phyloP scores from a whole-genome alignment of 1,284 basidiomycete species.

The Rhodotorula sp. region DNA sequence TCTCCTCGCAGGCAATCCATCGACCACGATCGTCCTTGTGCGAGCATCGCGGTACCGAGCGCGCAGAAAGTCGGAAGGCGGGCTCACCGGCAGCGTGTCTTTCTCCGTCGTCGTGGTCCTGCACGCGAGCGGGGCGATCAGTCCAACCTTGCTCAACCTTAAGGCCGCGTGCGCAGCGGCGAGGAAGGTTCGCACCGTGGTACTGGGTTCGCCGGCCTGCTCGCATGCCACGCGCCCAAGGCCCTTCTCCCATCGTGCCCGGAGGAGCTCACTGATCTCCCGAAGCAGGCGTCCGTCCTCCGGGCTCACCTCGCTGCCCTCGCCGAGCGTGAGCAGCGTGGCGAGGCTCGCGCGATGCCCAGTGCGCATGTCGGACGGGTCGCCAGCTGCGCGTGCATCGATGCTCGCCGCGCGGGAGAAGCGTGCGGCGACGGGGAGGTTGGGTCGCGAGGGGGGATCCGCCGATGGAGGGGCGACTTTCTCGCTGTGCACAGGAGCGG shows the following conservation, averaged over 20 bases:
- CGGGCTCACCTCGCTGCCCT: background rate
- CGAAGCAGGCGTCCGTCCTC: background rate
- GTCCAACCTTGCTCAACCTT: background rate
- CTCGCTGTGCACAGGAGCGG: too few species aligned
- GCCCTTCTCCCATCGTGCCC: background rate
- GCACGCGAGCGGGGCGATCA: background rate
- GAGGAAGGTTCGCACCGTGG: background rate
- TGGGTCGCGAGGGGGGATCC: too few species aligned
- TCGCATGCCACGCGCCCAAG: background rate
- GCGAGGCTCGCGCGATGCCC: background rate
- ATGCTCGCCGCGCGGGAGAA: background rate
- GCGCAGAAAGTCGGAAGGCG: too few species aligned
- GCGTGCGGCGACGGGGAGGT: background rate
- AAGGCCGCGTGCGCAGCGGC: background rate
- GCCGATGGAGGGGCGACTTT: background rate
- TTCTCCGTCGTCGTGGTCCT: background rate
- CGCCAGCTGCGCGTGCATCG: background rate
- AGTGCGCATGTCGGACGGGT: background rate
- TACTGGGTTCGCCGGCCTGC: background rate
- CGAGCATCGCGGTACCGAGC: too few species aligned
- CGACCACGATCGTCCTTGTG: too few species aligned
- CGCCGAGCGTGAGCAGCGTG: background rate
- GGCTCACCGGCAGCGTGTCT: background rate
- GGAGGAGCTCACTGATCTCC: conserved; percentile 2
- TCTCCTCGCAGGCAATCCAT: too few species aligned